Percentiles rank a stretch among this genome's conserved stretches.
Conservation (phyloP, 2,329 filamentous ascomycete genomes). For the Emergomyces africanus region DNA sequence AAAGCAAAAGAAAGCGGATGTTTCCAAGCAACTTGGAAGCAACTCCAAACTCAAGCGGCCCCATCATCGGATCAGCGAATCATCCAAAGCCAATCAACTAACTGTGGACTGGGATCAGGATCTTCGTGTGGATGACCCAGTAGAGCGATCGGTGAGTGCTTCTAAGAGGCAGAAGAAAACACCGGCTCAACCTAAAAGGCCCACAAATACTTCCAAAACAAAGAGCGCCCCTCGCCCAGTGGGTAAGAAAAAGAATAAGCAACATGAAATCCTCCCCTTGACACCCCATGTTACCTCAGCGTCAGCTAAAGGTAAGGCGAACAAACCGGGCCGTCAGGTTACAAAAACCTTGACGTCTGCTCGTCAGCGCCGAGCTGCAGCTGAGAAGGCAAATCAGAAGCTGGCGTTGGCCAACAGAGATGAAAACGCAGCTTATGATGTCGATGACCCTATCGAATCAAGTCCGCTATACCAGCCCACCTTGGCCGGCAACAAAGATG, state of each 20-base stretch:
- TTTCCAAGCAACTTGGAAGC: background rate
- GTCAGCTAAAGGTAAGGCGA: conserved; percentile 1
- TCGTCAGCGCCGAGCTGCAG: conserved; percentile 7
- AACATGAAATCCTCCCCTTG: conserved; percentile 1
- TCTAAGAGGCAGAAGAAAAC: conserved; percentile 7
- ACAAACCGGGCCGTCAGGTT: background rate
- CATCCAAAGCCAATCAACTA: background rate
- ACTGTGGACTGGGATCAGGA: conserved; percentile 11
- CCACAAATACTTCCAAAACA: background rate
- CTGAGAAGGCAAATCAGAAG: conserved; percentile 8
- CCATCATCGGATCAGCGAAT: conserved; percentile 5
- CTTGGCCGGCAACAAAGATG: background rate
- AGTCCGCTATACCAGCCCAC: conserved; percentile 1
- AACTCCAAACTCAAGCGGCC: conserved; percentile 11
- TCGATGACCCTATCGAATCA: conserved; percentile 12
- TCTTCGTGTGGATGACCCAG: conserved; percentile 7
- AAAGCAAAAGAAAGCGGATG: background rate
- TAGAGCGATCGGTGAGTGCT: background rate
- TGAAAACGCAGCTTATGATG: conserved; percentile 6
- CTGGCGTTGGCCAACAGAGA: conserved; percentile 6
- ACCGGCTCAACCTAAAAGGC: background rate
- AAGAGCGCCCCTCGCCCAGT: conserved; percentile 1
- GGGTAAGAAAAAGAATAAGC: conserved; percentile 1
- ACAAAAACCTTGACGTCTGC: conserved; percentile 10
- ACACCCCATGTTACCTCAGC: conserved; percentile 2